These are phyloP conservation scores for Pseudopediastrum boryanum DNA, from an alignment of 139 green algal species.

Conservation along the genomic window DNA sequence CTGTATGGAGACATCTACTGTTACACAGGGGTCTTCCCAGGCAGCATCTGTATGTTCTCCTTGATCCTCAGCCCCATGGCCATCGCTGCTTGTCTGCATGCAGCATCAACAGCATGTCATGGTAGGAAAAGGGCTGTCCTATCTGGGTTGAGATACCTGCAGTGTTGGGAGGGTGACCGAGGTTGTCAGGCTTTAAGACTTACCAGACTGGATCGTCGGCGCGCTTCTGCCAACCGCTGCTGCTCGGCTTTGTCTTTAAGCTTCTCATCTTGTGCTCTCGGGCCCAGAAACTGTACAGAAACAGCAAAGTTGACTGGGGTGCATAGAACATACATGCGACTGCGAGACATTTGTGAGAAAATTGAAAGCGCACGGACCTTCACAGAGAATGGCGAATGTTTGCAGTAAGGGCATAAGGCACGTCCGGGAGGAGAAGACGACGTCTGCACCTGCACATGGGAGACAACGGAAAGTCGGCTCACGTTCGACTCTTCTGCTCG, in stretches of 20 bases:
- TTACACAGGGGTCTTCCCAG: too few species aligned
- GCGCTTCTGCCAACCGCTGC: background rate
- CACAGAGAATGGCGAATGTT: conserved; percentile 12
- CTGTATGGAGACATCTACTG: too few species aligned
- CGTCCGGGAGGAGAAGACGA: conserved; percentile 4
- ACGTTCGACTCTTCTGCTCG: background rate
- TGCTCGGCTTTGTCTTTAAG: background rate
- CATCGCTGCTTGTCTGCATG: too few species aligned
- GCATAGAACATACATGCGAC: background rate
- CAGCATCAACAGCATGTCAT: too few species aligned
- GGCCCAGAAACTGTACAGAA: conserved; percentile 70
- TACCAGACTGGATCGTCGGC: background rate
- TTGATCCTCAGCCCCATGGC: too few species aligned
- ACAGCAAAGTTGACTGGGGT: conserved; percentile 56
- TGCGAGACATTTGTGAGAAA: background rate
- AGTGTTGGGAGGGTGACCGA: background rate
- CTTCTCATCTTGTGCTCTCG: conserved; percentile 33
- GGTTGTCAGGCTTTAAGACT: background rate
- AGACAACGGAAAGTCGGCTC: background rate
- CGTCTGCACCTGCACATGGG: conserved; percentile 11
- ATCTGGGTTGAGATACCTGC: too few species aligned
- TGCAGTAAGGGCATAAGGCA: conserved; percentile 19
- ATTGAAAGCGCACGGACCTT: conserved; percentile 5
- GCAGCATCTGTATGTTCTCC: too few species aligned
- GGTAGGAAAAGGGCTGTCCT: too few species aligned